These are phyloP conservation scores for Colletotrichum sp. DNA, from an alignment of 2,329 filamentous ascomycete genomes.

Conservation along the genomic window DNA sequence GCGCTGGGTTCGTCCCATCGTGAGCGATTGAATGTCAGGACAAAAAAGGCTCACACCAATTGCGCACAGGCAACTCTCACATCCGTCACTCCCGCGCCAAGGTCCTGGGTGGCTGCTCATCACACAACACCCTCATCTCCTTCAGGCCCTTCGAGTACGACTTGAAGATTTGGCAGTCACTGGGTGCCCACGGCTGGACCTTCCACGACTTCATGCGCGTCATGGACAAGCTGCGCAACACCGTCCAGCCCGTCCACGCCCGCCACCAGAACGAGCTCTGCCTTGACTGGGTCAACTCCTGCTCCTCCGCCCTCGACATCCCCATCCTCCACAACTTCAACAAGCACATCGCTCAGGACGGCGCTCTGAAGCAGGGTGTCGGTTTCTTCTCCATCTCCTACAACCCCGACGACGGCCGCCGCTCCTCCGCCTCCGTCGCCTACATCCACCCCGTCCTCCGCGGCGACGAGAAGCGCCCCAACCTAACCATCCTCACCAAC, in stretches of 20 bases:
- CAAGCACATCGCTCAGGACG: conserved; percentile 76
- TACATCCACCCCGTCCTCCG: conserved; percentile 92
- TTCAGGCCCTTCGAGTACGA: conserved; percentile 93
- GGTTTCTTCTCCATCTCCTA: conserved; percentile 93
- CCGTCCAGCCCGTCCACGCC: conserved; percentile 86
- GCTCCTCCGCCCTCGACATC: conserved; percentile 79
- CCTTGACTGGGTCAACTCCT: conserved; percentile 86
- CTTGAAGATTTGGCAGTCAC: conserved; percentile 80
- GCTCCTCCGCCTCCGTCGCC: conserved; percentile 86
- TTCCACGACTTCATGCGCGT: conserved; percentile 85
- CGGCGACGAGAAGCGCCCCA: conserved; percentile 81
- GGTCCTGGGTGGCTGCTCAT: conserved; percentile 90
- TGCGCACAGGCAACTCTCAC: conserved; percentile 75
- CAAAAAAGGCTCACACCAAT: neutral
- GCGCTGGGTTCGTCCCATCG: neutral
- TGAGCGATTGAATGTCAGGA: neutral
- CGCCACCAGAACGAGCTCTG: conserved; percentile 90
- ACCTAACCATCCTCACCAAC: conserved; percentile 85
- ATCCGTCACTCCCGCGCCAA: conserved; percentile 93
- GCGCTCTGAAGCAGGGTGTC: conserved; percentile 75
- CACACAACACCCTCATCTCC: conserved; percentile 92
- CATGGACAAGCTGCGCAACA: conserved; percentile 85
- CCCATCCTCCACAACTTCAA: conserved; percentile 88
- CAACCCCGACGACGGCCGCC: conserved; percentile 85
- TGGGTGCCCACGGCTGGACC: conserved; percentile 85